Percentiles rank a stretch among this genome's conserved stretches.
phyloP scores from a whole-genome alignment of 768 basidiomycete genomes.

The Hortiboletus campestris region DNA sequence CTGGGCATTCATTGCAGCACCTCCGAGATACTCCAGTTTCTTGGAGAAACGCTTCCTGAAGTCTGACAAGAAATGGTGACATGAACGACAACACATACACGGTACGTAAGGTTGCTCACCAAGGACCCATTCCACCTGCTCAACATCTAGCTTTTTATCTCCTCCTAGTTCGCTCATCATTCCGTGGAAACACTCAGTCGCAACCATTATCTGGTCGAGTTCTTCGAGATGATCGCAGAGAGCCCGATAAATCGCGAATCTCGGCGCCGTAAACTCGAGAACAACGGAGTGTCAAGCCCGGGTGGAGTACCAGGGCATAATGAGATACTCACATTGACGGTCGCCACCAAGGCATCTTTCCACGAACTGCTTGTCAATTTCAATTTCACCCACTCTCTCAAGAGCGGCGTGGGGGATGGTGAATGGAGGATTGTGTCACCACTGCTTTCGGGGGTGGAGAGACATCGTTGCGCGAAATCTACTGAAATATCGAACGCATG shows the following conservation, averaged over 20 bases:
- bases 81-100: neutral
- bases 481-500: neutral
- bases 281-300: neutral
- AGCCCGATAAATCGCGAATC: neutral
- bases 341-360: neutral
- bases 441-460: neutral
- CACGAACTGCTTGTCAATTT: neutral
- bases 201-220: neutral
- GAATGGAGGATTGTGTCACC: neutral
- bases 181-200: neutral
- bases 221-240: neutral
- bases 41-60: neutral
- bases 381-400: neutral
- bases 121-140: neutral
- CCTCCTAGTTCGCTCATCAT: neutral
- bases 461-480: neutral
- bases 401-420: neutral
- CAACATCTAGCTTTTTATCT: neutral
- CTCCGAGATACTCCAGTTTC: neutral
- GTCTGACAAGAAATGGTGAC: neutral
- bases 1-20: neutral
- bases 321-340: neutral
- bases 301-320: neutral
- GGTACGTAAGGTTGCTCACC: neutral
- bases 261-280: neutral